Evolutionary conservation across 495 filamentous ascomycete species (phyloP).

Genomic region (Stereocaulon alpinum): DNA sequence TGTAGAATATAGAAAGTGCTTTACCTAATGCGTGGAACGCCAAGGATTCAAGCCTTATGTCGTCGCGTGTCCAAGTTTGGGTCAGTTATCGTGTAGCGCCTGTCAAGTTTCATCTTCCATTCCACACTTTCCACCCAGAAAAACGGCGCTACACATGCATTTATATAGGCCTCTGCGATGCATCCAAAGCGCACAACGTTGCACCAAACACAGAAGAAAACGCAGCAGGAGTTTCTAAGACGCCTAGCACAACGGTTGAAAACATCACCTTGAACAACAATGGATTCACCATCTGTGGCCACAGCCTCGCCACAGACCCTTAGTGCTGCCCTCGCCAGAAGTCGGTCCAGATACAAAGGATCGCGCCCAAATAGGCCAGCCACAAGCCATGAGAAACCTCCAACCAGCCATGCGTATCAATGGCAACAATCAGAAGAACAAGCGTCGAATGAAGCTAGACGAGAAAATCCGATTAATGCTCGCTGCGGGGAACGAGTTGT

Average conservation of each 20-base stretch:
- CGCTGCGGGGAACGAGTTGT: background rate
- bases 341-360: conserved; percentile 22
- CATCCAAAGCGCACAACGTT: background rate
- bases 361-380: background rate
- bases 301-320: background rate
- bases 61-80: background rate
- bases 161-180: background rate
- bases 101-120: background rate
- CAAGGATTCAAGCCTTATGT: background rate
- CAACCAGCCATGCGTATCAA: background rate
- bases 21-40: background rate
- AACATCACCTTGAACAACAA: background rate
- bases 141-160: conserved; percentile 1
- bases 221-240: background rate
- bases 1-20: too few relatives aligned
- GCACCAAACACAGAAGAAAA: conserved; percentile 3
- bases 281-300: background rate
- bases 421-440: background rate
- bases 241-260: background rate
- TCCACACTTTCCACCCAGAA: background rate
- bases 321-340: conserved; percentile 12
- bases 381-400: background rate
- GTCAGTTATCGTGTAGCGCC: background rate
- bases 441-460: background rate
- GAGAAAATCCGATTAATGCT: background rate